Evolutionary conservation across 2,329 filamentous ascomycete species (phyloP), one percentile per base, ranked within the genome.

Genomic region (Beauveria sp.): DNA sequence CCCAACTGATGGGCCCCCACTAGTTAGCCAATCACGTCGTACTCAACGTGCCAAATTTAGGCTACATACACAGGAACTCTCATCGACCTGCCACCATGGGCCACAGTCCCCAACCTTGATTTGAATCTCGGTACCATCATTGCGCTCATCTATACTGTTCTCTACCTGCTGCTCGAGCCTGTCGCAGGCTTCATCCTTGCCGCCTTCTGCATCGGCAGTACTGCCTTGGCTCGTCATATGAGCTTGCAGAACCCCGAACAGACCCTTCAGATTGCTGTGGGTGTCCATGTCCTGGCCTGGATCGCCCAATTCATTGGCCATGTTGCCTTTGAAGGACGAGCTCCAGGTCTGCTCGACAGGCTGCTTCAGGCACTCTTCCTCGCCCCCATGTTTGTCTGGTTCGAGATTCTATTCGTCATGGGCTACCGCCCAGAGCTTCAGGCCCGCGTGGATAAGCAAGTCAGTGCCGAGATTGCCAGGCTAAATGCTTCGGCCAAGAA

Each of bases 351-450:
- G 65, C 78, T 97, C 53, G 92, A 97, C 76, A 97, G 97, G 70
- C 76, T 97, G 47, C 81, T 96, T 53, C 94, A 97, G 76, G 92
- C 94, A 30, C 75, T 97, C 65, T 93, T 97, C 70, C 81, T 97
- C 26, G 94, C 94, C 0, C 94, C 94, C 9, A 88, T 99, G 70
- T 99, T 97, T 68, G 93, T 97, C 62, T 99, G 94, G 90, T 88
- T 99, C 68, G 92, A 97, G 77, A 77, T 96, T 26, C 81, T 99
- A 28, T 99, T 99, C 79, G 86, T 82, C 69, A 84, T 96, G 55
- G 94, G 94, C 54, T 99, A 97, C 75, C 85, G 94, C 63, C 90
- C 88, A 1, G 92, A 96, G 73, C 79, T 99, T 67, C 91, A 93
- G 77, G 82, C 83, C 63, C 85, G 93, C 55, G 84, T 97, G 50